Conservation (phyloP, 768 basidiomycete species). For the Termitomyces sp. region DNA sequence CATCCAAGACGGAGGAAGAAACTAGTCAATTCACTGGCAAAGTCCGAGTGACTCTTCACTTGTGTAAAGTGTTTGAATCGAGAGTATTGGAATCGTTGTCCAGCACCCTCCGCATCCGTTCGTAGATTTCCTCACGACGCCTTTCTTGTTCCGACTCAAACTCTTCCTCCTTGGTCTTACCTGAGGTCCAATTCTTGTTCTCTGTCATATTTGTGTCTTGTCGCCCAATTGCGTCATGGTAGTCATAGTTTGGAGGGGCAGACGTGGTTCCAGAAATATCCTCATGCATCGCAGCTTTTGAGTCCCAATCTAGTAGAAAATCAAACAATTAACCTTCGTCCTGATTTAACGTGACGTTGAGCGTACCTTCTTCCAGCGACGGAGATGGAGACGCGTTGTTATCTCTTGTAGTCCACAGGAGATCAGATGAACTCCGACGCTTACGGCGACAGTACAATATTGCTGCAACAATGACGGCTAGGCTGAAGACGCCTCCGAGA, state of each 20-base stretch:
- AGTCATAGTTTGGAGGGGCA: not conserved
- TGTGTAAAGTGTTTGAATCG: not conserved
- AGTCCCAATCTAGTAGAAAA: not conserved
- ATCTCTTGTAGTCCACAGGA: not conserved
- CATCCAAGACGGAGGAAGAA: not conserved
- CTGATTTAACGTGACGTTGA: not conserved
- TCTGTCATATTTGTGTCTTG: not conserved
- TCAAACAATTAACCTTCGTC: not conserved
- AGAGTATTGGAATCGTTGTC: not conserved
- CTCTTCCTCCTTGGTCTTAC: not conserved
- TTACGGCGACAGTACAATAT: not conserved
- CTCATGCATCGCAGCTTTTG: constrained; percentile 1
- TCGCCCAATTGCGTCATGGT: not conserved
- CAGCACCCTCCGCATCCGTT: not conserved
- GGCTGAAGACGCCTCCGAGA: not conserved
- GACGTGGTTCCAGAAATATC: not conserved
- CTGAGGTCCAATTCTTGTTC: not conserved
- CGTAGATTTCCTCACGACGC: not conserved
- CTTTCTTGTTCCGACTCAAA: not conserved
- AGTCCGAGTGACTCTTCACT: not conserved
- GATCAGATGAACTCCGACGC: not conserved
- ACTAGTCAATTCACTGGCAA: not conserved
- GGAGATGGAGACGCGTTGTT: not conserved
- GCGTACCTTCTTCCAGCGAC: constrained; percentile 1
- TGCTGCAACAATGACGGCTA: not conserved